A percentile compares a stretch with the other conserved stretches of the same genome.
phyloP scores from a whole-genome alignment of 1,139 yeast species.

The Entelexis sorbosivorans region DNA sequence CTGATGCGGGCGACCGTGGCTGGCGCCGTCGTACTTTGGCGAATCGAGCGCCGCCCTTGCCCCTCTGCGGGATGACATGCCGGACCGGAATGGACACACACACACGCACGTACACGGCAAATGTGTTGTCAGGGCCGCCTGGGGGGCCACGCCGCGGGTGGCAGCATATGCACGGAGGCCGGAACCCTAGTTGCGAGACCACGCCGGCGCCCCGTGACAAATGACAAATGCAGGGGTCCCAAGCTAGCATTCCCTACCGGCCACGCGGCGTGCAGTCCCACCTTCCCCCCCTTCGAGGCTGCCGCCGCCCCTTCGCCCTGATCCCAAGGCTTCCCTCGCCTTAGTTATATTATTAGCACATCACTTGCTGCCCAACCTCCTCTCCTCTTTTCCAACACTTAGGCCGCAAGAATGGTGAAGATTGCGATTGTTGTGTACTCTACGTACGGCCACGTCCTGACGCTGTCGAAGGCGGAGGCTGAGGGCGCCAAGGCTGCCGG shows the following conservation, averaged over 20 bases:
- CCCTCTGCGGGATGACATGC: too few species aligned
- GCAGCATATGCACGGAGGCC: neutral
- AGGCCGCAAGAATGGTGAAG: constrained; percentile 31
- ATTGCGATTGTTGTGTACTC: constrained; percentile 48
- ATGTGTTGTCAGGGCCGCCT: too few species aligned
- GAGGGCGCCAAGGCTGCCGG: constrained; percentile 50
- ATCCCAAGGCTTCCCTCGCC: constrained; percentile 7
- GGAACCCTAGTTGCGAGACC: neutral
- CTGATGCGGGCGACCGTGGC: too few species aligned
- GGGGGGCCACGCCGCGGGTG: neutral
- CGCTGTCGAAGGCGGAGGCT: constrained; percentile 45
- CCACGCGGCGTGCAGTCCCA: constrained; percentile 5
- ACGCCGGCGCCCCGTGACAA: neutral
- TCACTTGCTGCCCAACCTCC: constrained; percentile 3
- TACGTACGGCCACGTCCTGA: constrained; percentile 49
- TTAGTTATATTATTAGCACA: constrained; percentile 6
- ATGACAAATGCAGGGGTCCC: constrained; percentile 2
- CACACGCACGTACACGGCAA: too few species aligned
- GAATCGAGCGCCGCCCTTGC: too few species aligned
- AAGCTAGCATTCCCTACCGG: neutral
- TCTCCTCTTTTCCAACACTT: neutral
- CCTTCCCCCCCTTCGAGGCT: neutral
- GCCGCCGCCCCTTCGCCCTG: constrained; percentile 3
- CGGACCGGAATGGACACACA: too few species aligned
- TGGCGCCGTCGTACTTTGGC: too few species aligned